phyloP scores from a whole-genome alignment of 495 filamentous ascomycete species.

The Hypoxylon fuscum region DNA sequence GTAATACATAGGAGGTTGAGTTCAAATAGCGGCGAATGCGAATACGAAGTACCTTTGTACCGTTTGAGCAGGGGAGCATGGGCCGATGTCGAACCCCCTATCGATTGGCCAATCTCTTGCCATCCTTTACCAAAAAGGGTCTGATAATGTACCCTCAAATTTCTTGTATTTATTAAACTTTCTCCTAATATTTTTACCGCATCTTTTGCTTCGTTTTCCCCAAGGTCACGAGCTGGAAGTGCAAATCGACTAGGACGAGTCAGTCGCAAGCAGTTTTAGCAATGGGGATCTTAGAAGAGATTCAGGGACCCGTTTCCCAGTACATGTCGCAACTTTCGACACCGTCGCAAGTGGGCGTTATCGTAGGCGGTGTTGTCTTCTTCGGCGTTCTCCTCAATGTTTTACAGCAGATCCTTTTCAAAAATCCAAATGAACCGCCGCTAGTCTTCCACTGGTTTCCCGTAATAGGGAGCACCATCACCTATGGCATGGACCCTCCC shows the following conservation, averaged over 20 bases:
- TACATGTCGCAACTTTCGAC: conserved; percentile 53
- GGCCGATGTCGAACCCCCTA: conserved; percentile 32
- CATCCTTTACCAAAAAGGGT: conserved; percentile 38
- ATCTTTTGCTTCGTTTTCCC: conserved; percentile 2
- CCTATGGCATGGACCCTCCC: conserved; percentile 86
- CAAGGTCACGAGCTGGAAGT: conserved; percentile 16
- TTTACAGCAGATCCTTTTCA: conserved; percentile 72
- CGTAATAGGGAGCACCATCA: conserved; percentile 78
- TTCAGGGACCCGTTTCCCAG: conserved; percentile 55
- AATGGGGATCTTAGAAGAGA: conserved; percentile 63
- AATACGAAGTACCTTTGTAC: conserved; percentile 40
- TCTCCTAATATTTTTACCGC: conserved; percentile 19
- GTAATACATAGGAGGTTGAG: not conserved
- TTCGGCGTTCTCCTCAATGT: conserved; percentile 72
- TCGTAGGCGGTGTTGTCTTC: conserved; percentile 57
- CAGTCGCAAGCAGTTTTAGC: conserved; percentile 18
- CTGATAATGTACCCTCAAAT: conserved; percentile 8
- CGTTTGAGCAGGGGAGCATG: conserved; percentile 11
- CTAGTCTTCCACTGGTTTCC: conserved; percentile 88
- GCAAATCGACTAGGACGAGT: conserved; percentile 11
- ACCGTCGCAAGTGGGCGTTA: conserved; percentile 56
- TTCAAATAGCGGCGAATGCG: too few species aligned
- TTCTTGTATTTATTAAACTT: conserved; percentile 37
- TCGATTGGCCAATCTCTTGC: conserved; percentile 42
- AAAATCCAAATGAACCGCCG: conserved; percentile 77